Evolutionary conservation across 78 protist genomes (phyloP), one percentile per base, ranked within the genome.

Genomic region (Tieghemostelium lacteum): DNA sequence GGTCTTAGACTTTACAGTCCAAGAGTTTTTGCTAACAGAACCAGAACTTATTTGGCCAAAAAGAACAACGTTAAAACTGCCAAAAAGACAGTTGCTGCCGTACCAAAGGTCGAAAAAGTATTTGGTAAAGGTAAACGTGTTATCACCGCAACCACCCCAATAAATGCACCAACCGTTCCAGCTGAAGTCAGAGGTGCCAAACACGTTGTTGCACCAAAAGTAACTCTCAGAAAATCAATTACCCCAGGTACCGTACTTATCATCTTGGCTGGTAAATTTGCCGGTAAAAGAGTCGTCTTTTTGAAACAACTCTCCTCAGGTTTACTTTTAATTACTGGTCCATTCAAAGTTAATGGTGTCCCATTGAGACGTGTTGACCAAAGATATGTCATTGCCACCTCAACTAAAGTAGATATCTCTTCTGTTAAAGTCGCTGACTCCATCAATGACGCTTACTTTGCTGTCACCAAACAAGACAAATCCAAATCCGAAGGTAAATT

Each of bases 291-390:
- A 60, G 99, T 96, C 31, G 98, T 98, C 40, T 92, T 95, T 96
- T 95, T 98, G 52, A 97, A 97, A 94, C 98, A 96, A 94, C 96
- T 96, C 64, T 54, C 57, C 16, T 92, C 97, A 8, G 99, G 99
- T 62, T 96, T 98, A 26, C 95, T 97, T 26, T 75, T 99, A 40
- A 97, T 99, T 88, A 94, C 98, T 39, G 99, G 99, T 42, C 99
- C 99, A 57, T 98, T 83, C 97, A 85, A 91, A 93, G n/a, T 97
- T 85, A 99, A 99, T 92, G 99, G 99, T 54, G 99, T 99, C n/a
- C 99, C 99, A 40, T 95, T 99, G 31, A 95, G 99, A 49, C 97
- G 99, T 40, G 94, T 98, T 75, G 94, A 97, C 96, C 99, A 95
- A 77, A 94, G 97, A 37, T 97, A 89, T 93, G 96, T 97, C 85